Evolutionary conservation across 305 asterid genomes (phyloP), one percentile per base, ranked within the genome.

Genomic region (Caryopteris hybrid): DNA sequence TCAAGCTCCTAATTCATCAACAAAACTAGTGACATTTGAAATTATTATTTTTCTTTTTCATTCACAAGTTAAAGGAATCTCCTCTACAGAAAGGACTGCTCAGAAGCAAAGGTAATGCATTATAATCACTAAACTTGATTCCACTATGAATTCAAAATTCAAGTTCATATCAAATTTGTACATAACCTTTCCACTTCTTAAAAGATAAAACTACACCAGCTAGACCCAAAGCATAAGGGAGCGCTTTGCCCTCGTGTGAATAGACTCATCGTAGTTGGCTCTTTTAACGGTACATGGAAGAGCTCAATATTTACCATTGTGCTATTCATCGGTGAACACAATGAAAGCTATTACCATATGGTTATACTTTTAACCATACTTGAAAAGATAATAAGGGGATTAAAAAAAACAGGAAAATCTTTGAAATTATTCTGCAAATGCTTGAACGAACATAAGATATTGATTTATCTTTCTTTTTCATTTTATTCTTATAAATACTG

Each of bases 321-420:
- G 1, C 50, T 14, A 60, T 69, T 17, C 9, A 20, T 20, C 21
- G 5, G 6, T 39, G 38, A 51, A 14, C n/a, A 53, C 52, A 18
- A 23, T 3, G 4, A 60, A 61, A 16, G 27, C 8, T 31, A 31
- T 13, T 42, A 22, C 43, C 54, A 23, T 8, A 72, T 14, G 54
- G 34, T 21, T 18, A 72, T 14, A 71, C 51, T 20, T 23, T 23
- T 45, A 61, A 70, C 54, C n/a, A 36, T 47, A n/a, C 27, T 57
- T 25, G 48, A 20, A 57, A 25, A 56, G 29, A 46, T 29, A 56
- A 48, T 31, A 31, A 31, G 6, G 52, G 11, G 18, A 9, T 8
- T 18, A 20, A 22, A 31, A 39, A 6, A 16, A 33, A 20, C 11
- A 52, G 2, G 16, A 17, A 38, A 53, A 50, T 9, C 21, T 29